Percentiles rank a stretch among this genome's conserved stretches.
Conservation (phyloP, 108 stramenopile species). For the Conticribra weissflogii region DNA sequence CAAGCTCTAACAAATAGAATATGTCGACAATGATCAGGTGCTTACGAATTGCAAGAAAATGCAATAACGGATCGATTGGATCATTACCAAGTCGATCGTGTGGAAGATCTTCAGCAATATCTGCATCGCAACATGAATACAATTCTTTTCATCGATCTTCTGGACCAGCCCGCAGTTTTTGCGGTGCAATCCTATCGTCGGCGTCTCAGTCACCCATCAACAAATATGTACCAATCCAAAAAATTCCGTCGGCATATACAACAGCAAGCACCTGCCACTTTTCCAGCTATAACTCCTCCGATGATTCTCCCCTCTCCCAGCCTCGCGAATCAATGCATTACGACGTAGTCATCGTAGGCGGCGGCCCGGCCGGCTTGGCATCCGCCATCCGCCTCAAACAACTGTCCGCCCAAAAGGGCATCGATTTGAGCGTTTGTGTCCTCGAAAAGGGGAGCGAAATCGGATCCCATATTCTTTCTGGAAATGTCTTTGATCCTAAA, state of each 20-base stretch:
- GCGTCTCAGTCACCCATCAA: too few relatives aligned
- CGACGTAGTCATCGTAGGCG: slow-evolving; percentile 90
- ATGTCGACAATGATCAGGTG: not conserved
- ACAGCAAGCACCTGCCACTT: not conserved
- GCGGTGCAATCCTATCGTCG: too few relatives aligned
- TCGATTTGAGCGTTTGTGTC: slow-evolving; percentile 95
- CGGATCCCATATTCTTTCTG: slow-evolving; percentile 97
- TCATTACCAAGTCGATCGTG: not conserved
- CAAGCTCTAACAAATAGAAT: too few relatives aligned
- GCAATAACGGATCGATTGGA: not conserved
- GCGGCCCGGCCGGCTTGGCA: slow-evolving; percentile 94
- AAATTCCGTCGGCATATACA: not conserved
- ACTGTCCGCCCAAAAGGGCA: slow-evolving; percentile 78
- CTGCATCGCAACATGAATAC: not conserved
- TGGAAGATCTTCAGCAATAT: not conserved
- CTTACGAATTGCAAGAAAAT: not conserved
- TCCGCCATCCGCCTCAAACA: slow-evolving; percentile 97
- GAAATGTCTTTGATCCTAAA: slow-evolving; percentile 98
- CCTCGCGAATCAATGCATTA: slow-evolving; percentile 89
- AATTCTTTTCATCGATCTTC: not conserved
- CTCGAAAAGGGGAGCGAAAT: slow-evolving; percentile 98
- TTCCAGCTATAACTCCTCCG: not conserved
- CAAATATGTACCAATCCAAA: not conserved
- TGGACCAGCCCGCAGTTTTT: too few relatives aligned
- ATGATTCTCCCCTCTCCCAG: slow-evolving; percentile 15